Conservation (phyloP, 495 filamentous ascomycete genomes). For the Talaromyces thailandensis region DNA sequence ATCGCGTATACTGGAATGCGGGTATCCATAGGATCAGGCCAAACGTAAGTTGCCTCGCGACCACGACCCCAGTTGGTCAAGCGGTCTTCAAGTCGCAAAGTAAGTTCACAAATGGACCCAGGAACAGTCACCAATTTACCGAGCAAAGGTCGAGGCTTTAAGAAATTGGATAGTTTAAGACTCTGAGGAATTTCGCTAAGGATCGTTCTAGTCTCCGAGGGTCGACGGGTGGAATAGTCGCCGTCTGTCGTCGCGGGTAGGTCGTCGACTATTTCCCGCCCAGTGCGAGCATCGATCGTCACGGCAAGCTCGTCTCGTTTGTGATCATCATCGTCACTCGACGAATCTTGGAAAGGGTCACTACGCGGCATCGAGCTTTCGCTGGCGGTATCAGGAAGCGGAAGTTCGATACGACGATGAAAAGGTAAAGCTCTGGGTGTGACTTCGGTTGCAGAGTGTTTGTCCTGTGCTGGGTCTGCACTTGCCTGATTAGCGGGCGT, state of each 20-base stretch:
- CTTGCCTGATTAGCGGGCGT: constrained; percentile 15
- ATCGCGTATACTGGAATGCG: constrained; percentile 77
- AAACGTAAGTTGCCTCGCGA: constrained; percentile 48
- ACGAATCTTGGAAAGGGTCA: neutral
- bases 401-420: constrained; percentile 26
- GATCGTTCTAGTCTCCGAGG: neutral
- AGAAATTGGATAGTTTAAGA: constrained; percentile 13
- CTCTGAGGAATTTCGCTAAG: constrained; percentile 2
- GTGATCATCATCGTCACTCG: neutral
- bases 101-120: constrained; percentile 43
- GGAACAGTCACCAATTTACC: constrained; percentile 34
- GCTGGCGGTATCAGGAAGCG: constrained; percentile 36
- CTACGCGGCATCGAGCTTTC: constrained; percentile 25
- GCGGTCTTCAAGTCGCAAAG: constrained; percentile 52
- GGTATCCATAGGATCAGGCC: constrained; percentile 47
- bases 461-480: constrained; percentile 5
- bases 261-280: constrained; percentile 22
- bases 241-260: constrained; percentile 2
- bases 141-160: constrained; percentile 30
- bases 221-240: neutral
- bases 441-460: constrained; percentile 9
- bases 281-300: constrained; percentile 33
- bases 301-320: constrained; percentile 28
- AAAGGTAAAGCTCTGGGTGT: constrained; percentile 28
- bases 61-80: constrained; percentile 71